These are phyloP conservation scores for Apiotrichum montevideense DNA, from an alignment of 1,284 basidiomycete species.

Conservation along the genomic window DNA sequence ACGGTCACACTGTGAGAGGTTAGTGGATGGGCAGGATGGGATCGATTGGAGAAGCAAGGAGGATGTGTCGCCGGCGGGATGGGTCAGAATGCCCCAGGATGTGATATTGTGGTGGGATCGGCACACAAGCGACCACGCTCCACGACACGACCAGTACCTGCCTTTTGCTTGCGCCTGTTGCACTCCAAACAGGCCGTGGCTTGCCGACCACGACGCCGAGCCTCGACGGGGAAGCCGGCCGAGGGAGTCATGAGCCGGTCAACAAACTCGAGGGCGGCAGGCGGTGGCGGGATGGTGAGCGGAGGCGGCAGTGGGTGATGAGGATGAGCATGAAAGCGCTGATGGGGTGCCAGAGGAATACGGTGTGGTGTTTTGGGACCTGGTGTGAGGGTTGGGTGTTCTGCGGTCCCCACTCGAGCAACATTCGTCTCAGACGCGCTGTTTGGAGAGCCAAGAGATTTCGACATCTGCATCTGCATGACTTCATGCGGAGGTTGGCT, in stretches of 20 bases:
- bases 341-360: no score
- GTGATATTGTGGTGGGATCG: no score
- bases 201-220: conserved; percentile 18
- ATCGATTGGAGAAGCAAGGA: not conserved
- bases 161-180: conserved; percentile 25
- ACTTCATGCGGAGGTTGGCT: no score
- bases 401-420: no score
- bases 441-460: no score
- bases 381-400: no score
- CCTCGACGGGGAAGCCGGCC: not conserved
- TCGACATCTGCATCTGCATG: no score
- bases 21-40: not conserved
- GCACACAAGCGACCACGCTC: not conserved
- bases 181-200: conserved; percentile 26
- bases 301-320: conserved; percentile 49
- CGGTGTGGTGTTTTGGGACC: no score
- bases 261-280: not conserved
- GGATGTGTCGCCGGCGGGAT: no score
- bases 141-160: conserved; percentile 4
- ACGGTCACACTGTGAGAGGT: conserved; percentile 21
- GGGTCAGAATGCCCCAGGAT: no score
- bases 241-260: conserved; percentile 11
- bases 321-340: no score
- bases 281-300: not conserved
- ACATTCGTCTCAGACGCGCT: no score